Evolutionary conservation across 345 rosid species (phyloP).

Genomic region (Aquilaria sinensis): DNA sequence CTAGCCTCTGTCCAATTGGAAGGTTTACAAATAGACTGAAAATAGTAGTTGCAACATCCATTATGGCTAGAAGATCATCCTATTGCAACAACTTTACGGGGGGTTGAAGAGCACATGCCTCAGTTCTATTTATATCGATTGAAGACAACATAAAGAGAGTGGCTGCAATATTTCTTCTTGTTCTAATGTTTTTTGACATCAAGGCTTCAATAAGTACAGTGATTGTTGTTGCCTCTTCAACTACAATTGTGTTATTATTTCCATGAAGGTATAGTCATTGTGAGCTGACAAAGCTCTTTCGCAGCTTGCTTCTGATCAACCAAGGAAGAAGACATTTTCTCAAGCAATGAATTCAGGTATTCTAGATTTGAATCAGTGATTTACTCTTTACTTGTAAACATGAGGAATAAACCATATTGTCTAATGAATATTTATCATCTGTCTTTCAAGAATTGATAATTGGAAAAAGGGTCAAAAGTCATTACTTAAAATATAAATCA

Average conservation of each 20-base stretch:
- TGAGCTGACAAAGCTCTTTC: conserved; percentile 7
- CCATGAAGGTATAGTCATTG: background rate
- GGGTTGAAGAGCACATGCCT: background rate
- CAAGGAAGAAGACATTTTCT: conserved; percentile 5
- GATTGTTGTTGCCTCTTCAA: background rate
- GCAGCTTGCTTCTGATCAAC: conserved; percentile 13
- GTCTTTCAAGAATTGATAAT: no score
- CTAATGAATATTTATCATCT: no score
- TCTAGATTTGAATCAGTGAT: background rate
- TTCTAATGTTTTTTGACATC: background rate
- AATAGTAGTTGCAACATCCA: conserved; percentile 2
- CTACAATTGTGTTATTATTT: background rate
- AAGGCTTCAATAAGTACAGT: background rate
- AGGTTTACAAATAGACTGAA: background rate
- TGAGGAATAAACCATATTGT: no score
- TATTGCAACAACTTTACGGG: background rate
- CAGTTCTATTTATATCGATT: background rate
- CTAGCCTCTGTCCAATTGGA: background rate
- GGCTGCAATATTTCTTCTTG: conserved; percentile 7
- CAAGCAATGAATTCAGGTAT: background rate
- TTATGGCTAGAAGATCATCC: conserved; percentile 4
- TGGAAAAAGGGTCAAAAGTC: no score
- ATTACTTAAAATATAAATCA: no score
- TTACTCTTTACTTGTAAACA: no score
- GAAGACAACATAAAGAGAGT: background rate